Evolutionary conservation across 306 rosid genomes (phyloP).

Genomic region (Begonia loranthoides): DNA sequence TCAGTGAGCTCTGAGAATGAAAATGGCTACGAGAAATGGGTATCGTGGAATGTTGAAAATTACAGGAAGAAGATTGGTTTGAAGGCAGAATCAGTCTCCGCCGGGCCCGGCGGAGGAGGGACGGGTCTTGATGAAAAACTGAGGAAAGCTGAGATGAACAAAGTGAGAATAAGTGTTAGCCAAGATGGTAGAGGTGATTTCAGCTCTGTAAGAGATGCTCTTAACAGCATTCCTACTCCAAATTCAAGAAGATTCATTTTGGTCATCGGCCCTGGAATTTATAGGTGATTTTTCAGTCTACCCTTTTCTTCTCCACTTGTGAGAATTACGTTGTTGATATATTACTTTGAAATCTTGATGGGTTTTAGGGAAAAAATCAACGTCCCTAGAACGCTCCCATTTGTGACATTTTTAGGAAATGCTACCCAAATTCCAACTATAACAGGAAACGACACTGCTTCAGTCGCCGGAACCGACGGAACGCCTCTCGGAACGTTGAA

Average conservation of each 20-base stretch:
- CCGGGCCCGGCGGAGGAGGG: not conserved
- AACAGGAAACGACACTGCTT: slow-evolving; percentile 57
- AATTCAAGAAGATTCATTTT: slow-evolving; percentile 37
- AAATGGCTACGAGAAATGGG: slow-evolving; percentile 31
- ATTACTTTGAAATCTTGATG: no score
- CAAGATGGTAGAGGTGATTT: slow-evolving; percentile 39
- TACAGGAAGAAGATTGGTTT: slow-evolving; percentile 10
- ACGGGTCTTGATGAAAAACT: slow-evolving; percentile 24
- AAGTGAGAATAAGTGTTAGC: slow-evolving; percentile 24
- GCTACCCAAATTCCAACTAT: slow-evolving; percentile 31
- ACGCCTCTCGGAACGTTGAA: slow-evolving; percentile 33
- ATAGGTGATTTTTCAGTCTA: slow-evolving; percentile 22
- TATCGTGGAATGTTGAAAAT: slow-evolving; percentile 36
- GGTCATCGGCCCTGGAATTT: slow-evolving; percentile 37
- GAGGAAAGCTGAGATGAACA: slow-evolving; percentile 35
- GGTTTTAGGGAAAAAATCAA: slow-evolving; percentile 39
- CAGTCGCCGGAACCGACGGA: slow-evolving; percentile 23
- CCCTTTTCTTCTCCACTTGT: not conserved
- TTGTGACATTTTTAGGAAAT: slow-evolving; percentile 44
- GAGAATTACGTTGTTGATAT: no score
- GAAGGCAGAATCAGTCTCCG: slow-evolving; percentile 3
- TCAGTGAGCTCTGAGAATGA: slow-evolving; percentile 13
- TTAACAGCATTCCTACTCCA: slow-evolving; percentile 28
- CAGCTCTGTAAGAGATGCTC: slow-evolving; percentile 41
- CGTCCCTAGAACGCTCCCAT: slow-evolving; percentile 32